Evolutionary conservation across 352 stramenopile genomes (phyloP).

Genomic region (Pythium guiyangense): DNA sequence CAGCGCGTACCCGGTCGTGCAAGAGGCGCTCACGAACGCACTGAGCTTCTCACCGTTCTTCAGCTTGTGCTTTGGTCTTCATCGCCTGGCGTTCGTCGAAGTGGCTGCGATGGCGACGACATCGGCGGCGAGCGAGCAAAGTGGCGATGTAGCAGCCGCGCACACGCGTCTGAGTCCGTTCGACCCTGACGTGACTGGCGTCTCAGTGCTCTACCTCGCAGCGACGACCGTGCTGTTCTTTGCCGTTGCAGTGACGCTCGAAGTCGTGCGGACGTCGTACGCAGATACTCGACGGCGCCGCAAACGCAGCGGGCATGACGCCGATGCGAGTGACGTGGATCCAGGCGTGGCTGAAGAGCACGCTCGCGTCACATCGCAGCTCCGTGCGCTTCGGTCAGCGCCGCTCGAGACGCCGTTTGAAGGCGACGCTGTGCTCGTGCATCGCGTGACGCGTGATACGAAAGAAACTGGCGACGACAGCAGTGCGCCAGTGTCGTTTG

Average conservation of each 20-base stretch:
- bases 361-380: background rate
- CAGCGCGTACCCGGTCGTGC: background rate
- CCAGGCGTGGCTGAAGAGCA: background rate
- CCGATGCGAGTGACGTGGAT: background rate
- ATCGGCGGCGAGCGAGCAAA: background rate
- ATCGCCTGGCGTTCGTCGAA: constrained; percentile 10
- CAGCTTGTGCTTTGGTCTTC: constrained; percentile 15
- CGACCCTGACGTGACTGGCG: constrained; percentile 5
- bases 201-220: constrained; percentile 37
- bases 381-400: background rate
- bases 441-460: constrained; percentile 3
- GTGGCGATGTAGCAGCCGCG: background rate
- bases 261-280: constrained; percentile 20
- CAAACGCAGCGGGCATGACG: background rate
- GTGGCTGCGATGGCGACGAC: too few species aligned
- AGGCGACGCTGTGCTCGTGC: constrained; percentile 1
- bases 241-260: constrained; percentile 27
- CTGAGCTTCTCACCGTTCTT: constrained; percentile 25
- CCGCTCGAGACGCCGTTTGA: background rate
- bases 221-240: constrained; percentile 39
- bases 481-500: constrained; percentile 11
- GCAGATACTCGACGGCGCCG: too few species aligned
- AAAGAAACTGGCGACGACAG: background rate
- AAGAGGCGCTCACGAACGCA: constrained; percentile 12
- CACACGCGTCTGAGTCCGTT: constrained; percentile 10